A percentile compares a stretch with the other conserved stretches of the same genome.
phyloP scores from a whole-genome alignment of 2,329 filamentous ascomycete genomes.

The Pseudogymnoascus sp. region DNA sequence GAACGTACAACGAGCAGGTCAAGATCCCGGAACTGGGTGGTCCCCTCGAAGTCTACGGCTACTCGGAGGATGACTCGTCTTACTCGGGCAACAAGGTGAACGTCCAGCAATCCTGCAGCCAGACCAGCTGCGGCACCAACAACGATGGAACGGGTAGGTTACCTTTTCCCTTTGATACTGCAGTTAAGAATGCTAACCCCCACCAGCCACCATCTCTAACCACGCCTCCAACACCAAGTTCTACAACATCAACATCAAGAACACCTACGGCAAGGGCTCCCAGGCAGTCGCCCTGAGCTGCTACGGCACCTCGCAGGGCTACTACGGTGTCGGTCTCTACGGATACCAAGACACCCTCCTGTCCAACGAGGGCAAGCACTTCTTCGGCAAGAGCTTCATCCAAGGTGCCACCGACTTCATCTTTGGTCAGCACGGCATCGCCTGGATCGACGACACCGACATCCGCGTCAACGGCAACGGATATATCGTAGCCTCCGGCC shows the following conservation, averaged over 20 bases:
- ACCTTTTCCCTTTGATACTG: not conserved
- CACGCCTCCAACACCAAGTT: slow-evolving; percentile 42
- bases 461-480: slow-evolving; percentile 40
- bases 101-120: slow-evolving; percentile 34
- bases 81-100: slow-evolving; percentile 47
- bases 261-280: slow-evolving; percentile 41
- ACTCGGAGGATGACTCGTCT: slow-evolving; percentile 38
- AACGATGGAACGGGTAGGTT: slow-evolving; percentile 33
- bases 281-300: slow-evolving; percentile 49
- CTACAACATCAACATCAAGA: slow-evolving; percentile 54
- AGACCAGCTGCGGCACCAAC: slow-evolving; percentile 31
- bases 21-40: slow-evolving; percentile 41
- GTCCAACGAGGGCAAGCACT: slow-evolving; percentile 42
- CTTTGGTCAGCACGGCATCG: slow-evolving; percentile 45
- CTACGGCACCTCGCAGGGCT: slow-evolving; percentile 44
- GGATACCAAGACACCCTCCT: slow-evolving; percentile 52
- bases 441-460: slow-evolving; percentile 45
- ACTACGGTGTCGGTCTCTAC: slow-evolving; percentile 48
- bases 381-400: slow-evolving; percentile 51
- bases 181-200: not conserved
- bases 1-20: slow-evolving; percentile 53
- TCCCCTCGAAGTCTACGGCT: slow-evolving; percentile 47
- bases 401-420: slow-evolving; percentile 54
- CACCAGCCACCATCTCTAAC: slow-evolving; percentile 26
- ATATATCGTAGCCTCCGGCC: slow-evolving; percentile 41